phyloP scores from a whole-genome alignment of 2,329 filamentous ascomycete species.

The Aspergillus thermomutatus region DNA sequence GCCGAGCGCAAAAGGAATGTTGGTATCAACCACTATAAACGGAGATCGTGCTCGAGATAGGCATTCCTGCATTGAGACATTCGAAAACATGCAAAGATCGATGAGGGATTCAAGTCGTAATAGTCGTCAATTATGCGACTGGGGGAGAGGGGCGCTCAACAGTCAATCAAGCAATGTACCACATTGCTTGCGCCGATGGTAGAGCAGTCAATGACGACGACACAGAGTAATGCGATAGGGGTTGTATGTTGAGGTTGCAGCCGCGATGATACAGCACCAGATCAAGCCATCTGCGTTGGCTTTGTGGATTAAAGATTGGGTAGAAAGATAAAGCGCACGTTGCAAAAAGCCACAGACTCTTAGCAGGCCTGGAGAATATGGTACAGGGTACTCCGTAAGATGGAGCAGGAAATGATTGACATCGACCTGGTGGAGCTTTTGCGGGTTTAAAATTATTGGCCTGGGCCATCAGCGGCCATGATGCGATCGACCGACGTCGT shows the following conservation, averaged over 20 bases:
- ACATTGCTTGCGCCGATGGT: conserved; percentile 5
- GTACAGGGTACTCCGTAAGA: neutral
- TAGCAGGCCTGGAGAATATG: neutral
- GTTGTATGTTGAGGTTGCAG: neutral
- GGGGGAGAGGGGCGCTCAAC: neutral
- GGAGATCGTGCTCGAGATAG: conserved; percentile 1
- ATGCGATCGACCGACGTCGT: neutral
- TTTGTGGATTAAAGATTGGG: neutral
- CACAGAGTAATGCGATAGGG: neutral
- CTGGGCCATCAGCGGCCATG: neutral
- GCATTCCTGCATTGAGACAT: conserved; percentile 12
- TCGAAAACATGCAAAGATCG: neutral
- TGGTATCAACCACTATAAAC: conserved; percentile 2
- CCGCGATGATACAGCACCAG: neutral
- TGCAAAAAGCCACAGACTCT: conserved; percentile 8
- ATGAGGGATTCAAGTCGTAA: neutral
- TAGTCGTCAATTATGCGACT: neutral
- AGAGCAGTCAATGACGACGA: conserved; percentile 10
- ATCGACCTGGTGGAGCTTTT: conserved; percentile 6
- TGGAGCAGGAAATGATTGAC: conserved; percentile 10
- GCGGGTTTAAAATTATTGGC: no score
- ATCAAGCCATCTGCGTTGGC: neutral
- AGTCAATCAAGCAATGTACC: conserved; percentile 9
- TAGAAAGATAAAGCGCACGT: conserved; percentile 3
- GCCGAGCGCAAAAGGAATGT: neutral